These are phyloP conservation scores for Petrea volubilis DNA, from an alignment of 257 asterid genomes.

Conservation along the genomic window DNA sequence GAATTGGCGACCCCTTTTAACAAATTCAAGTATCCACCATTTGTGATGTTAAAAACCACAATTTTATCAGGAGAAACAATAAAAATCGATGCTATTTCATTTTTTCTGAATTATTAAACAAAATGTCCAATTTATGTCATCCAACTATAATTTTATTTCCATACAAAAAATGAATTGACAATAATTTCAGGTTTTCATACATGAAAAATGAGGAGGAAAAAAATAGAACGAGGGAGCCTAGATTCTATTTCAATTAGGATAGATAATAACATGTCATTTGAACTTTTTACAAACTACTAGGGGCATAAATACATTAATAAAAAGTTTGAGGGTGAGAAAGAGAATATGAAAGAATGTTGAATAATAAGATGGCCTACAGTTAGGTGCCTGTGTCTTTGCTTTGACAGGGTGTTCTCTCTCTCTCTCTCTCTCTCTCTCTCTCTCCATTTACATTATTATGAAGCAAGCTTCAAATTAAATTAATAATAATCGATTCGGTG, in stretches of 20 bases:
- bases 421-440: no score
- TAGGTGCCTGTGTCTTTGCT: conserved; percentile 19
- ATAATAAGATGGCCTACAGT: conserved; percentile 20
- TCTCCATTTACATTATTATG: no score
- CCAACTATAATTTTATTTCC: background rate
- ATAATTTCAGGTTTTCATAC: background rate
- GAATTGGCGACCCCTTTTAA: no score
- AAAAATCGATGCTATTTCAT: background rate
- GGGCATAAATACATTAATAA: background rate
- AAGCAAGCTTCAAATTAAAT: no score
- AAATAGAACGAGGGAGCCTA: background rate
- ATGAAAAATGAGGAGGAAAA: background rate
- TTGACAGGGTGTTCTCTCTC: conserved; percentile 16
- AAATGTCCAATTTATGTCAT: background rate
- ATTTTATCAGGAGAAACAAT: background rate
- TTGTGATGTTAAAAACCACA: background rate
- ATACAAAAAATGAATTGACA: background rate
- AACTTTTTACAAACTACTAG: background rate
- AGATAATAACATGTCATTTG: no score
- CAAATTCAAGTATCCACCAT: no score
- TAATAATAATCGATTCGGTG: no score
- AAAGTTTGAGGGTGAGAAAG: conserved; percentile 5
- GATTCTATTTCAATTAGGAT: background rate
- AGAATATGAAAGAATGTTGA: conserved; percentile 9
- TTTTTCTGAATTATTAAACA: background rate